These are phyloP conservation scores for Aspergillus sp. DNA, from an alignment of 2,329 filamentous ascomycete genomes.

Conservation along the genomic window DNA sequence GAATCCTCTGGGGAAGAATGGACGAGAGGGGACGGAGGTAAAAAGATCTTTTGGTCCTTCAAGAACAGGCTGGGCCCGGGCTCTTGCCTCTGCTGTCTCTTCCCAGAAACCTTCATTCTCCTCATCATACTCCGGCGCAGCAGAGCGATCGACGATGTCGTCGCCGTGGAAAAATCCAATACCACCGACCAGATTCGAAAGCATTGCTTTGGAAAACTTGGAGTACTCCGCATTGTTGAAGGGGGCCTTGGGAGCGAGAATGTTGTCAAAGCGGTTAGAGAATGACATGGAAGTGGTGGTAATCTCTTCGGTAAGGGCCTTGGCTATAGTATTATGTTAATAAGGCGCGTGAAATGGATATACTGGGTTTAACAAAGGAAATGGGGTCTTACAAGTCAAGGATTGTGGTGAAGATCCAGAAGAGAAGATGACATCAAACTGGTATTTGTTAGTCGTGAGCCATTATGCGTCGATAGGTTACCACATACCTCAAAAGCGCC, in stretches of 20 bases:
- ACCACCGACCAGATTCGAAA: constrained; percentile 89
- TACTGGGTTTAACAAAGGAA: not conserved
- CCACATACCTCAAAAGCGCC: constrained; percentile 66
- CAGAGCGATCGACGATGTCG: constrained; percentile 82
- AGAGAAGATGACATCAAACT: constrained; percentile 89
- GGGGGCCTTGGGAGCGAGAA: constrained; percentile 70
- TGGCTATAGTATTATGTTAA: constrained; percentile 31
- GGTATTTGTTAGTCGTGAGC: constrained; percentile 7
- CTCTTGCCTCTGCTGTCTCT: constrained; percentile 75
- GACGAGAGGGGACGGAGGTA: constrained; percentile 83
- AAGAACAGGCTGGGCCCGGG: constrained; percentile 60
- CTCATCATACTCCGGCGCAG: constrained; percentile 90
- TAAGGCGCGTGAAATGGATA: not conserved
- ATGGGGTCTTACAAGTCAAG: constrained; percentile 44
- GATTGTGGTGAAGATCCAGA: constrained; percentile 61
- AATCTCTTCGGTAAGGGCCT: constrained; percentile 67
- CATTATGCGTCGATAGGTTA: not conserved
- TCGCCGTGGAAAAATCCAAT: constrained; percentile 94
- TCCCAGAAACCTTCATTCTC: constrained; percentile 95
- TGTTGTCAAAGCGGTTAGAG: constrained; percentile 65
- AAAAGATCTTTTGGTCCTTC: constrained; percentile 87
- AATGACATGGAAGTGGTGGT: constrained; percentile 64
- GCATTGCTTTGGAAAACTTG: constrained; percentile 79
- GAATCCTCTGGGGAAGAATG: constrained; percentile 95
- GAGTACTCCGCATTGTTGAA: constrained; percentile 70